Percentiles rank a stretch among this genome's conserved stretches.
Evolutionary conservation across 192 early-diverging fungal genomes (phyloP).

Genomic region (Coemansia sp.): DNA sequence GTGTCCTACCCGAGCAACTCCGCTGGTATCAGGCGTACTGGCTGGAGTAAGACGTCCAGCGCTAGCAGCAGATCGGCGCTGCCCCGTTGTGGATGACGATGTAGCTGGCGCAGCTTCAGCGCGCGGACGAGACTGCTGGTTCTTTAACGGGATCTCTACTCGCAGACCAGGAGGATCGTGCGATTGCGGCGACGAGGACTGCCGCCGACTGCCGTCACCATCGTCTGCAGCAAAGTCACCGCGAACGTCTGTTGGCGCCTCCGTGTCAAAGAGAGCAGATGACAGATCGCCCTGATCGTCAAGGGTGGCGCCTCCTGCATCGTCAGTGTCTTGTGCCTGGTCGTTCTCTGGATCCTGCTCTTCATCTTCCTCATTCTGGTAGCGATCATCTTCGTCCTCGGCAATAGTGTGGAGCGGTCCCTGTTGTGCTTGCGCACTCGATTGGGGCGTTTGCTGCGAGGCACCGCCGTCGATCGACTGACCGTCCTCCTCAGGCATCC

Average conservation of each 20-base stretch:
- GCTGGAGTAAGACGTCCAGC: conserved; percentile 20
- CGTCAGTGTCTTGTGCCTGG: conserved; percentile 8
- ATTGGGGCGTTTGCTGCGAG: conserved; percentile 20
- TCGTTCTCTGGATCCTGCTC: conserved; percentile 14
- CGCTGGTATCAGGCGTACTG: conserved; percentile 23
- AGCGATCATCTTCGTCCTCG: conserved; percentile 40
- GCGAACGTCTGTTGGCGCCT: neutral
- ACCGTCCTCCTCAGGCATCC: conserved; percentile 49
- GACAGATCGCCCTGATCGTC: conserved; percentile 4
- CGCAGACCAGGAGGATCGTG: conserved; percentile 28
- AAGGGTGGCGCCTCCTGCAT: neutral
- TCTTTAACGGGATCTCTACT: conserved; percentile 37
- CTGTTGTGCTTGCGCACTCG: conserved; percentile 13
- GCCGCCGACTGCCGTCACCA: neutral
- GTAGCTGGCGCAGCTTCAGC: conserved; percentile 8
- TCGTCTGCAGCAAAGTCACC: conserved; percentile 3
- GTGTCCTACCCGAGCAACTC: neutral
- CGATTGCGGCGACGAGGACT: conserved; percentile 14
- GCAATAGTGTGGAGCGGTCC: conserved; percentile 43
- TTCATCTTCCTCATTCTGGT: conserved; percentile 13
- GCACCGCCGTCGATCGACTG: conserved; percentile 33
- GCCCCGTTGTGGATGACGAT: neutral
- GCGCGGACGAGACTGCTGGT: conserved; percentile 15
- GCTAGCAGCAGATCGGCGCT: conserved; percentile 16
- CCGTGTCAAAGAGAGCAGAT: neutral